These are phyloP conservation scores for Yarrowia sp. DNA, from an alignment of 805 yeast species.

Conservation along the genomic window DNA sequence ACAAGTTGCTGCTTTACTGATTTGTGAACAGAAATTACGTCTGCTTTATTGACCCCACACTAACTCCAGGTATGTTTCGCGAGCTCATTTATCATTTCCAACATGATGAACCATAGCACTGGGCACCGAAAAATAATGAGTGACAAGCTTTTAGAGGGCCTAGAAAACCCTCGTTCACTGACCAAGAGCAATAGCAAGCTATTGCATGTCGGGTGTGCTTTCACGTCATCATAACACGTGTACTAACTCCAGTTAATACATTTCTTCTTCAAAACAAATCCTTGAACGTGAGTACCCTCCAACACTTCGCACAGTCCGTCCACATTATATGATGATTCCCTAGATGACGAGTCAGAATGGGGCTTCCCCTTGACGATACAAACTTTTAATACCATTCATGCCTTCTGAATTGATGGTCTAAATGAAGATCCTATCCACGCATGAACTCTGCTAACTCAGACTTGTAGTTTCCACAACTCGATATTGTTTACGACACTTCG, in stretches of 20 bases:
- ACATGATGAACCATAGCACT: conserved; percentile 91
- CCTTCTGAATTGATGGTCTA: conserved; percentile 54
- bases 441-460: conserved; percentile 10
- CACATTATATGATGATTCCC: conserved; percentile 32
- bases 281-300: not conserved
- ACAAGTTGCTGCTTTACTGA: conserved; percentile 50
- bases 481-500: not conserved
- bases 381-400: conserved; percentile 88
- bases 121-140: conserved; percentile 97
- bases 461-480: not conserved
- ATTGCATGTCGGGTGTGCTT: not conserved
- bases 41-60: not conserved
- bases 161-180: conserved; percentile 95
- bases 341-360: conserved; percentile 99
- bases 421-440: not conserved
- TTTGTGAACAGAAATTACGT: conserved; percentile 18
- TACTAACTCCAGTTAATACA: conserved; percentile 15
- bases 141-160: conserved; percentile 95
- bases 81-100: conserved; percentile 28
- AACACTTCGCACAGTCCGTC: not conserved
- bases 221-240: not conserved
- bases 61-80: conserved; percentile 21
- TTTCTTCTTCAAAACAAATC: not conserved
- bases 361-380: conserved; percentile 92
- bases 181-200: conserved; percentile 36